These are phyloP conservation scores for Trichoderma reesei DNA, from an alignment of 495 filamentous ascomycete genomes.

Conservation along the genomic window DNA sequence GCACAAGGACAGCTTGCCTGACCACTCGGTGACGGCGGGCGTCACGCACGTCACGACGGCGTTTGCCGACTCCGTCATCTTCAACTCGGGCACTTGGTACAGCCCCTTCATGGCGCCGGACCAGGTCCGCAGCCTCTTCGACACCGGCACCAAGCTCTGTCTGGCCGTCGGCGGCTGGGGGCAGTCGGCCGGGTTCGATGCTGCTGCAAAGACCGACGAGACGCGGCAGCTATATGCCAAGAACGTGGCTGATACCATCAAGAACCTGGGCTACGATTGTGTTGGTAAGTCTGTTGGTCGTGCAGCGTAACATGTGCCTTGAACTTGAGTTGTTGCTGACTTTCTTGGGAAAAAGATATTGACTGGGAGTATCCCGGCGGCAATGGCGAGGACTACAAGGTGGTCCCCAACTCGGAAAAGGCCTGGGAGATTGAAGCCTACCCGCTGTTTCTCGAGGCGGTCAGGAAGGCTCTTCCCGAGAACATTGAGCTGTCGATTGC, in stretches of 20 bases:
- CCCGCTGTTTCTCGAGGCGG: constrained; percentile 45
- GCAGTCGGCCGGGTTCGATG: constrained; percentile 45
- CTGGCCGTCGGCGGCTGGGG: constrained; percentile 59
- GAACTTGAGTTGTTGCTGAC: too few species aligned
- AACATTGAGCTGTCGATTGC: constrained; percentile 54
- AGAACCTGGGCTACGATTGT: constrained; percentile 47
- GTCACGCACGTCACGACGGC: constrained; percentile 50
- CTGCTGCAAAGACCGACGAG: constrained; percentile 39
- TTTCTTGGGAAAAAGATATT: constrained; percentile 39
- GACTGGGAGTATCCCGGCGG: constrained; percentile 67
- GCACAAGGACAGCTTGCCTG: constrained; percentile 23
- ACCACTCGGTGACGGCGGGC: constrained; percentile 22
- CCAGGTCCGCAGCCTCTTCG: constrained; percentile 42
- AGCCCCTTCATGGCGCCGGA: constrained; percentile 42
- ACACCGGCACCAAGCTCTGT: constrained; percentile 44
- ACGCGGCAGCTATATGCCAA: constrained; percentile 46
- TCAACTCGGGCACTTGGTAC: constrained; percentile 38
- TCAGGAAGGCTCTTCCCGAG: constrained; percentile 44
- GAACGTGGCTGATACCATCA: constrained; percentile 44
- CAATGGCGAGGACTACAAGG: constrained; percentile 50
- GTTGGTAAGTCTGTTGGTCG: constrained; percentile 33
- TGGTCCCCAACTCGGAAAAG: constrained; percentile 47
- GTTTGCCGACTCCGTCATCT: constrained; percentile 44
- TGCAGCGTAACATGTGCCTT: too few species aligned
- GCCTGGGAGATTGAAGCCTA: constrained; percentile 48